Percentiles rank a stretch among this genome's conserved stretches.
Conservation (phyloP, 2,329 filamentous ascomycete species). For the Trichoderma endophyticum region DNA sequence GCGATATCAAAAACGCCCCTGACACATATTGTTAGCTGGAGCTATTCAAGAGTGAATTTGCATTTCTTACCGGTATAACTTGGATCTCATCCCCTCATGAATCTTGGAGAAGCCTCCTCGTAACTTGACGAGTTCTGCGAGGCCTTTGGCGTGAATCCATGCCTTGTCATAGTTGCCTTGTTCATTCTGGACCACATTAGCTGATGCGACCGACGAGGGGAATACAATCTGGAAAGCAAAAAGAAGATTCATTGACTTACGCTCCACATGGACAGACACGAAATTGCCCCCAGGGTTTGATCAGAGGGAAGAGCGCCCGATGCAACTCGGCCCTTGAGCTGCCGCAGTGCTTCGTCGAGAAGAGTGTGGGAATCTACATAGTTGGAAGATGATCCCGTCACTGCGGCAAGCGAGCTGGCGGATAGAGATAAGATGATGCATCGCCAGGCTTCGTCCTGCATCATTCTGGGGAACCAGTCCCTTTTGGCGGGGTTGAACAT, state of each 20-base stretch:
- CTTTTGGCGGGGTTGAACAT: constrained; percentile 10
- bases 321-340: neutral
- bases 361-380: neutral
- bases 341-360: constrained; percentile 1
- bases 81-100: neutral
- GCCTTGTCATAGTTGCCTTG: neutral
- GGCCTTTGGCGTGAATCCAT: constrained; percentile 3
- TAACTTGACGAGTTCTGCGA: constrained; percentile 9
- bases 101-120: constrained; percentile 6
- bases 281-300: constrained; percentile 1
- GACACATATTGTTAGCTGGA: neutral
- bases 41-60: neutral
- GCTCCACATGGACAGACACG: constrained; percentile 7
- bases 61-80: constrained; percentile 1
- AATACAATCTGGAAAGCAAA: neutral
- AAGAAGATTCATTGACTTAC: neutral
- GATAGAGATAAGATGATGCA: constrained; percentile 13
- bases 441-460: constrained; percentile 3
- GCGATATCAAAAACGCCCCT: constrained; percentile 8
- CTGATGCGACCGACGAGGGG: neutral
- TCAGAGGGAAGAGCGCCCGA: constrained; percentile 1
- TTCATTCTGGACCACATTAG: neutral
- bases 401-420: neutral
- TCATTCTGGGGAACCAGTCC: constrained; percentile 14
- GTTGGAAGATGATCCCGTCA: neutral